These are phyloP conservation scores for Trichoderma citrinoviride DNA, from an alignment of 2,329 filamentous ascomycete species.

Conservation along the genomic window DNA sequence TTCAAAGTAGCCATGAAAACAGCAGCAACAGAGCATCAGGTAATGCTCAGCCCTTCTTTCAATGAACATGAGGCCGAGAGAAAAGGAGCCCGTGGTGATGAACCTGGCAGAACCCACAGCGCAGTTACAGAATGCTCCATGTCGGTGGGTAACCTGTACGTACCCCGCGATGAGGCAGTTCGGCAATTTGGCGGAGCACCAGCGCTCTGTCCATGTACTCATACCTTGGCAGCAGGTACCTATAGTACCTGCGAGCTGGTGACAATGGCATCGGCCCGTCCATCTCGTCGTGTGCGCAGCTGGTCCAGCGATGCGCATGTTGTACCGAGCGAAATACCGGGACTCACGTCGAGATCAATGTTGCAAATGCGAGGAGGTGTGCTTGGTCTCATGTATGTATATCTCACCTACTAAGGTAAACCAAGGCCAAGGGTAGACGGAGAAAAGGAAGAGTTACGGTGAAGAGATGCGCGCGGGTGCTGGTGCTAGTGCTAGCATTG, in stretches of 20 bases:
- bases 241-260: too few species aligned
- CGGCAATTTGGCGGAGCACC: background rate
- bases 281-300: background rate
- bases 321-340: slow-evolving; percentile 16
- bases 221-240: too few species aligned
- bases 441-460: slow-evolving; percentile 11
- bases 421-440: background rate
- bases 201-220: background rate
- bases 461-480: background rate
- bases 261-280: slow-evolving; percentile 18
- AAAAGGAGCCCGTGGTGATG: background rate
- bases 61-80: background rate
- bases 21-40: too few species aligned
- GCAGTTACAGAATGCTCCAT: slow-evolving; percentile 19
- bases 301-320: slow-evolving; percentile 8
- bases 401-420: background rate
- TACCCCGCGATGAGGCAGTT: slow-evolving; percentile 18
- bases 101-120: background rate
- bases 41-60: background rate
- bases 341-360: background rate
- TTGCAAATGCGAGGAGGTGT: slow-evolving; percentile 3
- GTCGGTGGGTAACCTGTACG: slow-evolving; percentile 1
- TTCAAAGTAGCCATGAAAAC: too few species aligned
- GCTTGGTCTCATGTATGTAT: too few species aligned
- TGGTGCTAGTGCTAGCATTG: too few species aligned